These are phyloP conservation scores for Talaromyces sp. DNA, from an alignment of 2,329 filamentous ascomycete species.

Conservation along the genomic window DNA sequence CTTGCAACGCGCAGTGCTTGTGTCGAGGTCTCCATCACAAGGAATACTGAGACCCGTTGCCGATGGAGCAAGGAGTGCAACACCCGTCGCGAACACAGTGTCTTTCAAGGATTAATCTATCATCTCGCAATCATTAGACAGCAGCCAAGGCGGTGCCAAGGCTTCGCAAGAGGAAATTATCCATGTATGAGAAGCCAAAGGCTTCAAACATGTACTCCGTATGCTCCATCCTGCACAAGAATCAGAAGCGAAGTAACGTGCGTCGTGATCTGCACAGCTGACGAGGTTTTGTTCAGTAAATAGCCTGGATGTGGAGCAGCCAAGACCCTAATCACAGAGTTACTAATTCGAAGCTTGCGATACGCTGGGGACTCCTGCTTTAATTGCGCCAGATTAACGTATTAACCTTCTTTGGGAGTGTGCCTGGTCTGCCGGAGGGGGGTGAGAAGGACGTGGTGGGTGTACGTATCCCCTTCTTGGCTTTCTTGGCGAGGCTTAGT, in stretches of 20 bases:
- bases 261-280: conserved; percentile 11
- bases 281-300: conserved; percentile 8
- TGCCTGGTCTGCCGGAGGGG: not conserved
- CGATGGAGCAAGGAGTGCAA: too few species aligned
- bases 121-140: not conserved
- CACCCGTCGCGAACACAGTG: too few species aligned
- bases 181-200: too few species aligned
- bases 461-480: conserved; percentile 12
- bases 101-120: not conserved
- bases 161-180: not conserved
- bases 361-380: not conserved
- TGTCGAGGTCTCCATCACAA: not conserved
- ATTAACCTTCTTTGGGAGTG: not conserved
- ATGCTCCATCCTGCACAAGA: not conserved
- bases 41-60: too few species aligned
- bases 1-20: too few species aligned
- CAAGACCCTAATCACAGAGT: not conserved
- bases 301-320: not conserved
- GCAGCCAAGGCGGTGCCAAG: not conserved
- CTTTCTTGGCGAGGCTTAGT: not conserved
- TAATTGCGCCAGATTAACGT: not conserved
- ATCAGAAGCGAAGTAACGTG: not conserved
- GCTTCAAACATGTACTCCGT: too few species aligned
- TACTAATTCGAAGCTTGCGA: not conserved
- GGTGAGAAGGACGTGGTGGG: not conserved